Base-by-base conservation (phyloP, 2,329 filamentous ascomycete species). In the Alternaria sp. region DNA sequence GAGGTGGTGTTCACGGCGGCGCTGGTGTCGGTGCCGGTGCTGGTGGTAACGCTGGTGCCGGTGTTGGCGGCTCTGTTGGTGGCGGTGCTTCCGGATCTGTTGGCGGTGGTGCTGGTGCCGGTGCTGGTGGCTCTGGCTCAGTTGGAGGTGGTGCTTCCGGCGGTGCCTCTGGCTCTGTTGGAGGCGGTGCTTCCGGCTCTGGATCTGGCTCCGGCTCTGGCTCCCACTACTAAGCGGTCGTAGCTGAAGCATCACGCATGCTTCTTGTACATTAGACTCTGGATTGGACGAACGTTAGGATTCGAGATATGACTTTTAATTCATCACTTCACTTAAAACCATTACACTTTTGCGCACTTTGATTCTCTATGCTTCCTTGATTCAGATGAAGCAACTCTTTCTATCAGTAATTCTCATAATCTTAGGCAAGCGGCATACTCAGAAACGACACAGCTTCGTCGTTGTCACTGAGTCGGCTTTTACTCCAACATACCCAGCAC, bases 401-500 rank as follows among this genome's bases (percentile, higher is more conserved):
- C 30, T 33, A 15, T 15, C 30, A 33, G 6, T 6, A 4, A 15
- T 33, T 4, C 6, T 15, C 30, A 15, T 33, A 15, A 4, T 8
- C 14, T 15, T 3, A 33, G 6, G 6, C 3, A 33, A 15, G 30
- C 3, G 6, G 12, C 30, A 33, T 14, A 4, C 7, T n/a, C 15
- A n/a, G 9, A 41, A 41, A 41, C n/a, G 11, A 18, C 9, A 41
- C n/a, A 41, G 37, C 2, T 18, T 11, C 9, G 4, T 25, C 4
- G 0, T 41, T 53, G 21, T 14, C 20, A 53, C 11, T 23, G 6
- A 18, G 14, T 41, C 30, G 1, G 37, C 0, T 15, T 3, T 59
- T 43, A 71, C 30, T 70, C 63, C 4, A 73, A 45, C 49, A 67
- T 51, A 15, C 77, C 78, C 57, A 79, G 54, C 41, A 81, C 43